A percentile compares a stretch with the other conserved stretches of the same genome.
These are phyloP conservation scores for Lecanicillium sp. DNA, from an alignment of 2,329 filamentous ascomycete genomes.

Conservation along the genomic window DNA sequence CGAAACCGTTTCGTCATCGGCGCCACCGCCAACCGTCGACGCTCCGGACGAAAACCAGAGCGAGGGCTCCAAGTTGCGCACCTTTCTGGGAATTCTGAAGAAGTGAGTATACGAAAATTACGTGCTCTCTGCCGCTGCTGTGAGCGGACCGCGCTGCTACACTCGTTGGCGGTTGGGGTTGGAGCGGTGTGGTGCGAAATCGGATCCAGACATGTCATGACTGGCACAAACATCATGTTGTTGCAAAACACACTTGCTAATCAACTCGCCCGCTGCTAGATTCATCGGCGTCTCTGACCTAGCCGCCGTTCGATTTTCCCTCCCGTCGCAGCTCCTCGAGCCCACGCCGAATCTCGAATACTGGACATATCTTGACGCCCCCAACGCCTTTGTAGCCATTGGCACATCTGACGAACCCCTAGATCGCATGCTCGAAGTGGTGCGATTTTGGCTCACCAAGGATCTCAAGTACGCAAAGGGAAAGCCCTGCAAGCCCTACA, in stretches of 20 bases:
- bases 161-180: no score
- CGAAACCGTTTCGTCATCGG: conserved; percentile 29
- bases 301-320: conserved; percentile 88
- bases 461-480: conserved; percentile 98
- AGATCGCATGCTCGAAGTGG: conserved; percentile 87
- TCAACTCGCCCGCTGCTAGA: conserved; percentile 36
- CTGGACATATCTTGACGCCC: conserved; percentile 96
- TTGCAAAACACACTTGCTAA: conserved; percentile 15
- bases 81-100: conserved; percentile 78
- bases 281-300: conserved; percentile 97
- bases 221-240: background rate
- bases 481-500: conserved; percentile 98
- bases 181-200: background rate
- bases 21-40: conserved; percentile 22
- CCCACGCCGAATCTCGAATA: conserved; percentile 97
- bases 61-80: conserved; percentile 82
- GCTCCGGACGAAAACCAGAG: conserved; percentile 45
- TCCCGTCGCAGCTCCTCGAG: conserved; percentile 91
- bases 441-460: conserved; percentile 98
- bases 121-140: no score
- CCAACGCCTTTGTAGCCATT: conserved; percentile 75
- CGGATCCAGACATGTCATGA: conserved; percentile 1
- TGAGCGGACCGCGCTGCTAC: no score
- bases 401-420: conserved; percentile 87
- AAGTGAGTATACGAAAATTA: no score